These are phyloP conservation scores for Nicotiana attenuata DNA, from an alignment of 257 asterid species.

Conservation along the genomic window DNA sequence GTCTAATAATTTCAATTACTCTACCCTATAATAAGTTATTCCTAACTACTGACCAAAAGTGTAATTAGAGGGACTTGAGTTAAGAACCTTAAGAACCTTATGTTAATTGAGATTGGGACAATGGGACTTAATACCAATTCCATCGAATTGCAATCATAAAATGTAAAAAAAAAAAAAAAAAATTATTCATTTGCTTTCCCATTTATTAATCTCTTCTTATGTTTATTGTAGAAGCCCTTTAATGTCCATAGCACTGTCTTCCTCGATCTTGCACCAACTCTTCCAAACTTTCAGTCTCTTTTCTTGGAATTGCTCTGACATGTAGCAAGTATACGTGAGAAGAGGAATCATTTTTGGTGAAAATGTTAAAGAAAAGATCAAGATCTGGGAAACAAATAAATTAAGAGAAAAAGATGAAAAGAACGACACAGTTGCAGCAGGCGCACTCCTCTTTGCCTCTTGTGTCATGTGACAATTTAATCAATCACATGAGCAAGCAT, in stretches of 20 bases:
- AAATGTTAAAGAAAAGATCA: background rate
- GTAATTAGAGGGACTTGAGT: background rate
- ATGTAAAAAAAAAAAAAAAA: no score
- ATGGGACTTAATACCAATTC: background rate
- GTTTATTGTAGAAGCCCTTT: background rate
- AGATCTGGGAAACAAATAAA: background rate
- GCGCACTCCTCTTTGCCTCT: background rate
- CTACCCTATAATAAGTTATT: no score
- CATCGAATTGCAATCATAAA: background rate
- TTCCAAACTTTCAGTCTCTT: background rate
- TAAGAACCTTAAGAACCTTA: no score
- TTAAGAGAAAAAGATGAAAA: background rate
- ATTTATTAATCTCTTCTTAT: background rate
- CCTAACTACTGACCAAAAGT: no score
- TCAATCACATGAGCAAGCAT: background rate
- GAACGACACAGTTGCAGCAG: conserved; percentile 6
- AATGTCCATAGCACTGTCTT: background rate
- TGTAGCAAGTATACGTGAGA: background rate
- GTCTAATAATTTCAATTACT: no score
- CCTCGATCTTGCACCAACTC: background rate
- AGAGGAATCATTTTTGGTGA: conserved; percentile 9
- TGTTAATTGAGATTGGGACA: background rate
- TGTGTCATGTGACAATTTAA: conserved; percentile 1
- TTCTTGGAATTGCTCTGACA: background rate
- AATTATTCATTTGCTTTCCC: background rate